Evolutionary conservation across 139 green algal species (phyloP).

Genomic region (Pseudopediastrum boryanum): DNA sequence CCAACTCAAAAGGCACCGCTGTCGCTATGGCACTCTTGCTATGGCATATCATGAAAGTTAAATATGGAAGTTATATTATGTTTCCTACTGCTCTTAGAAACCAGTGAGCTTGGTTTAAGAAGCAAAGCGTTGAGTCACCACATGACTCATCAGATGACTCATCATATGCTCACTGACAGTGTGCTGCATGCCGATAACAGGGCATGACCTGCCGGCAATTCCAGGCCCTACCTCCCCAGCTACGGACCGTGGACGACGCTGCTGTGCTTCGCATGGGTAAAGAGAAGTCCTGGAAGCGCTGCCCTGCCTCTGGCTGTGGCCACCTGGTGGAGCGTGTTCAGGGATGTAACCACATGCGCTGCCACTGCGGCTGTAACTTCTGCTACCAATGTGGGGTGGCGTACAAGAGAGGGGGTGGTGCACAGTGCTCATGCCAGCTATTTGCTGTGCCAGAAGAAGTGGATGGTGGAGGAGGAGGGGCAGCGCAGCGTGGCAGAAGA

Average conservation of each 20-base stretch:
- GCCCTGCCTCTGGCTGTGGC: constrained; percentile 45
- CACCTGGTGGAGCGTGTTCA: constrained; percentile 52
- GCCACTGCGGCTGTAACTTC: constrained; percentile 51
- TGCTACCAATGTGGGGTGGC: constrained; percentile 55
- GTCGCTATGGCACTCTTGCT: no score
- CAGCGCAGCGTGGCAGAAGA: no score
- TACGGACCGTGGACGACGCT: constrained; percentile 52
- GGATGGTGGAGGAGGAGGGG: no score
- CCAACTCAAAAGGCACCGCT: no score
- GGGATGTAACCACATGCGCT: constrained; percentile 62
- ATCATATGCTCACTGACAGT: no score
- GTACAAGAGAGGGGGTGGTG: constrained; percentile 38
- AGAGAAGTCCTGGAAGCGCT: constrained; percentile 46
- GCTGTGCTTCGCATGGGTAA: constrained; percentile 45
- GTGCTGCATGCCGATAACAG: no score
- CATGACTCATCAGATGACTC: no score
- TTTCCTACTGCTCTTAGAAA: no score
- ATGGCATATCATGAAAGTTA: no score
- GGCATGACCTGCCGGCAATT: constrained; percentile 57
- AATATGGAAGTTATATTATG: no score
- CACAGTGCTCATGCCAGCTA: constrained; percentile 35
- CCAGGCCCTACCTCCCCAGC: constrained; percentile 49
- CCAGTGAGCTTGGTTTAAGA: no score
- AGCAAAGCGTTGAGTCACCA: no score
- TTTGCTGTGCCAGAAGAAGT: constrained; percentile 44